These are phyloP conservation scores for Aspergillus avenaceus DNA, from an alignment of 495 filamentous ascomycete genomes.

Conservation along the genomic window DNA sequence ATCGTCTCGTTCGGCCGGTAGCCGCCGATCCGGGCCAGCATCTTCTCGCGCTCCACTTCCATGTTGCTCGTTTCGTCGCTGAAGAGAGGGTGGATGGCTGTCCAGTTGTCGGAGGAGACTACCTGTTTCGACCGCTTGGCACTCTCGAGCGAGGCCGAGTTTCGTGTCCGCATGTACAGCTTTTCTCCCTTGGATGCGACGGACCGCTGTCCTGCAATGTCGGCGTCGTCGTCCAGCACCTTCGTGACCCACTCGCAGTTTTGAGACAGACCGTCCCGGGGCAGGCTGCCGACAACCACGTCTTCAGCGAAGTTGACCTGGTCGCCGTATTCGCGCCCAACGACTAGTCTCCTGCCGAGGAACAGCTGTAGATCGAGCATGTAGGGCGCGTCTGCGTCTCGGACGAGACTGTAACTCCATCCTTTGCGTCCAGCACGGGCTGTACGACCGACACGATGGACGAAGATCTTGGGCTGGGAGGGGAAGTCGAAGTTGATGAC, in stretches of 20 bases:
- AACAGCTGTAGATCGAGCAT: conserved; percentile 94
- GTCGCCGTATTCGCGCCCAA: conserved; percentile 53
- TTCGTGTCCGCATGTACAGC: conserved; percentile 83
- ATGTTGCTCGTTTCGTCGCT: conserved; percentile 55
- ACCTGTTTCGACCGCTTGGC: conserved; percentile 79
- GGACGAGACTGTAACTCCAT: conserved; percentile 91
- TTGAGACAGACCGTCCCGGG: conserved; percentile 64
- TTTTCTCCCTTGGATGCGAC: conserved; percentile 89
- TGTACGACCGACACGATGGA: conserved; percentile 93
- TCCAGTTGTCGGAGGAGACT: conserved; percentile 62
- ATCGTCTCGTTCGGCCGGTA: conserved; percentile 90
- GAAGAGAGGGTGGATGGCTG: conserved; percentile 71
- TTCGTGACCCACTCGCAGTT: conserved; percentile 76
- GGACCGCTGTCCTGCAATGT: conserved; percentile 62
- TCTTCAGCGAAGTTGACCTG: conserved; percentile 70
- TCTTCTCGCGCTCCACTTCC: conserved; percentile 70
- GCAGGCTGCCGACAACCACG: conserved; percentile 70
- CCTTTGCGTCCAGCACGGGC: conserved; percentile 87
- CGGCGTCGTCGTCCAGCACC: conserved; percentile 66
- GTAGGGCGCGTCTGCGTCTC: conserved; percentile 82
- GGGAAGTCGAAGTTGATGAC: conserved; percentile 99
- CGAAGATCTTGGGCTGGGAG: conserved; percentile 91
- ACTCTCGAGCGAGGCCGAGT: conserved; percentile 81
- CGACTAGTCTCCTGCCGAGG: conserved; percentile 70
- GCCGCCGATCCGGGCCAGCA: conserved; percentile 79